A percentile compares a stretch with the other conserved stretches of the same genome.
These are phyloP conservation scores for Parachaetomium inaequale DNA, from an alignment of 495 filamentous ascomycete species.

Conservation along the genomic window DNA sequence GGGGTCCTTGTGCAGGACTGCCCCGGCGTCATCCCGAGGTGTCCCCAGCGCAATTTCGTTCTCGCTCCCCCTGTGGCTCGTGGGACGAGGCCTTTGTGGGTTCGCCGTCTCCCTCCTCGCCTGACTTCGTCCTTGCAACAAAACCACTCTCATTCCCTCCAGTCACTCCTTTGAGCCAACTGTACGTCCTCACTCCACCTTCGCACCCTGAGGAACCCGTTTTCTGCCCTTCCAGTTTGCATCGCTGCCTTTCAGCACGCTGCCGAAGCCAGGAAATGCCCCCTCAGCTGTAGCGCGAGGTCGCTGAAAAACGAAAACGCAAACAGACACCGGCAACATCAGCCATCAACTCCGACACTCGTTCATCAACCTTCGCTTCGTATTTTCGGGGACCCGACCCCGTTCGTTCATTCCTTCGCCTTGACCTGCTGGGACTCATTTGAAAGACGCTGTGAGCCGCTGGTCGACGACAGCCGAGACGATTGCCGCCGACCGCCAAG, in stretches of 20 bases:
- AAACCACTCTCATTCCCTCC: slow-evolving; percentile 31
- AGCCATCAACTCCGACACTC: slow-evolving; percentile 21
- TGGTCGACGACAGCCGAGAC: slow-evolving; percentile 16
- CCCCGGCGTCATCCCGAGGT: slow-evolving; percentile 26
- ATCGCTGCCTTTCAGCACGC: slow-evolving; percentile 20
- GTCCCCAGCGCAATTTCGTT: slow-evolving; percentile 36
- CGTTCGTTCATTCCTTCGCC: slow-evolving; percentile 12
- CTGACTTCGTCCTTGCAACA: slow-evolving; percentile 28
- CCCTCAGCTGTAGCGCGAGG: slow-evolving; percentile 26
- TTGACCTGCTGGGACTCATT: slow-evolving; percentile 13
- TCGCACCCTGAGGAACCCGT: slow-evolving; percentile 1
- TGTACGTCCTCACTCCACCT: slow-evolving; percentile 25
- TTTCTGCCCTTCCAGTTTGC: slow-evolving; percentile 6
- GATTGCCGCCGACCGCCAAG: not conserved
- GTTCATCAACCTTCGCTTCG: slow-evolving; percentile 26
- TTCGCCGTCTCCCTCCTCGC: slow-evolving; percentile 16
- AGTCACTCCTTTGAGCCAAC: slow-evolving; percentile 32
- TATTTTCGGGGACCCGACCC: slow-evolving; percentile 1
- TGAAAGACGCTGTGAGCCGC: slow-evolving; percentile 24
- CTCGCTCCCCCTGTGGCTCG: slow-evolving; percentile 26
- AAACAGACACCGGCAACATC: slow-evolving; percentile 6
- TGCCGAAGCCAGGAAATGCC: slow-evolving; percentile 28
- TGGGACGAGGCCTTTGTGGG: slow-evolving; percentile 22
- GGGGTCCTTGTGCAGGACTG: slow-evolving; percentile 19
- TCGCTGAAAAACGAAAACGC: slow-evolving; percentile 27